Conservation (phyloP, 1,284 basidiomycete genomes). For the Grifola frondosa region DNA sequence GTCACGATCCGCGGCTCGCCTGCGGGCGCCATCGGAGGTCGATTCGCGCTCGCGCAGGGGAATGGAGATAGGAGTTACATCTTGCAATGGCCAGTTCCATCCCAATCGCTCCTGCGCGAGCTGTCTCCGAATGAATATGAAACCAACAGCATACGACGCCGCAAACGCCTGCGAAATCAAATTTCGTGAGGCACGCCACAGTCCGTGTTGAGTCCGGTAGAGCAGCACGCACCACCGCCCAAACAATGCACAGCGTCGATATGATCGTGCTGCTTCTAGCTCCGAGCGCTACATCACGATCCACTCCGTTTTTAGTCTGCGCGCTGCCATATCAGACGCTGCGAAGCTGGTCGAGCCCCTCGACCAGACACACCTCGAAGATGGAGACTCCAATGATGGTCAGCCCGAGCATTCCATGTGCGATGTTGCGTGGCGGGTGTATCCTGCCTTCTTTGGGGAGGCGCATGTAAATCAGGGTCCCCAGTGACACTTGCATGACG, state of each 20-base stretch:
- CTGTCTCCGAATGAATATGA: constrained; percentile 47
- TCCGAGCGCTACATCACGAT: constrained; percentile 4
- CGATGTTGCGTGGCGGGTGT: constrained; percentile 50
- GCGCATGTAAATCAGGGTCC: constrained; percentile 52
- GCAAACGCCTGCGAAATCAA: constrained; percentile 39
- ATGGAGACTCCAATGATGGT: constrained; percentile 44
- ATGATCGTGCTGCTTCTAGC: constrained; percentile 4
- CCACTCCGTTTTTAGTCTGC: constrained; percentile 13
- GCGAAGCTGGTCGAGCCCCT: too few species aligned
- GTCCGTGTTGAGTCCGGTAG: too few species aligned
- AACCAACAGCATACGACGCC: constrained; percentile 44
- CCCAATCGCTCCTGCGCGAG: constrained; percentile 44
- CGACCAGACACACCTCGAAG: constrained; percentile 44
- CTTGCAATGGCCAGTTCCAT: constrained; percentile 18
- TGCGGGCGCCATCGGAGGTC: not conserved
- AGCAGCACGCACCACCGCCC: constrained; percentile 14
- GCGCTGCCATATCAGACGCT: too few species aligned
- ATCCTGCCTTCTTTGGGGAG: constrained; percentile 32
- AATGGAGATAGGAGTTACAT: constrained; percentile 1
- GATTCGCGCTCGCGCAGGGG: constrained; percentile 1
- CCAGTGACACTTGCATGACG: constrained; percentile 53
- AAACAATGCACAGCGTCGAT: constrained; percentile 10
- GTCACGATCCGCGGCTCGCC: not conserved
- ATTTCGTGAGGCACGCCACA: not conserved
- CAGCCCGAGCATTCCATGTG: constrained; percentile 50